Evolutionary conservation across 192 early-diverging fungal genomes (phyloP).

Genomic region (Funneliformis mosseae): DNA sequence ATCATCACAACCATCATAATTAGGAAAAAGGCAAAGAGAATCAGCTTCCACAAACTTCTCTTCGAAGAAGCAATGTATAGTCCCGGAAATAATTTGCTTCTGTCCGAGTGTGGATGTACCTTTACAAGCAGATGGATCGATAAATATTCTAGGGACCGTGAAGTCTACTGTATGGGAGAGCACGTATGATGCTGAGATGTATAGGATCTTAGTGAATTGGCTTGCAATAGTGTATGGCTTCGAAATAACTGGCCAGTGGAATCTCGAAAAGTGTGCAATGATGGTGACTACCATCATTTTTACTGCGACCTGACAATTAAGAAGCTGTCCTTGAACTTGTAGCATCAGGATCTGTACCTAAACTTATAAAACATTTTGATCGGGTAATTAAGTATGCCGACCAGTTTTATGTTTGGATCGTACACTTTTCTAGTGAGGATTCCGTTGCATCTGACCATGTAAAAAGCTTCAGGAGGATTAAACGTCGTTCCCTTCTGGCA

Average conservation of each 20-base stretch:
- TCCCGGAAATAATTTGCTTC: constrained; percentile 7
- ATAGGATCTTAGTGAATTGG: constrained; percentile 22
- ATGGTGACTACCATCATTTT: not conserved
- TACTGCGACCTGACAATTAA: not conserved
- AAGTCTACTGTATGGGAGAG: constrained; percentile 22
- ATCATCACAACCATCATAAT: not conserved
- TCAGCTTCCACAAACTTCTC: too few species aligned
- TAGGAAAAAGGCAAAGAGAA: not conserved
- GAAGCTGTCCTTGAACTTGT: not conserved
- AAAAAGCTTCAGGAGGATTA: not conserved
- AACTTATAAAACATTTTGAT: constrained; percentile 1
- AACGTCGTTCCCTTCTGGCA: not conserved
- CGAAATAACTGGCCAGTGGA: constrained; percentile 7
- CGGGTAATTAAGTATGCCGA: not conserved
- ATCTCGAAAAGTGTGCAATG: not conserved
- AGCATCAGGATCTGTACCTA: not conserved
- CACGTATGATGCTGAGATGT: constrained; percentile 31
- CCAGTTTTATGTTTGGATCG: not conserved
- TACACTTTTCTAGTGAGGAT: constrained; percentile 5
- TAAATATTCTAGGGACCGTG: constrained; percentile 16
- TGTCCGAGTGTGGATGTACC: not conserved
- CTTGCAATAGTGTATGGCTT: constrained; percentile 2
- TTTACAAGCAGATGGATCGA: constrained; percentile 1
- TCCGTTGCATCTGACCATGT: constrained; percentile 5
- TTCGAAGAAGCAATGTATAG: not conserved